phyloP scores from a whole-genome alignment of 2,329 filamentous ascomycete genomes.

The Pleurostoma richardsiae region DNA sequence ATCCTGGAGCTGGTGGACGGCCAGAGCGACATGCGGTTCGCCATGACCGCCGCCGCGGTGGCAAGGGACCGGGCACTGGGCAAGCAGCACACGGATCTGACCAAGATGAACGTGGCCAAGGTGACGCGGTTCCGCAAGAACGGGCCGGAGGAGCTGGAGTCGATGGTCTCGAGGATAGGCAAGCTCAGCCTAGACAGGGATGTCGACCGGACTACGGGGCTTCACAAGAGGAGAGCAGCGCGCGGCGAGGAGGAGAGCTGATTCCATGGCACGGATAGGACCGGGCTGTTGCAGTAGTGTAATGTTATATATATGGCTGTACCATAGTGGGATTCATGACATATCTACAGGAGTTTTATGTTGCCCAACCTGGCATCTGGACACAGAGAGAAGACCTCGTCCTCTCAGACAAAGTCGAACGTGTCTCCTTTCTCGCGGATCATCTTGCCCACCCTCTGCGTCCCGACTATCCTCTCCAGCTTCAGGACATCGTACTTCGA shows the following conservation, averaged over 20 bases:
- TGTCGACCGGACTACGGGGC: slow-evolving; percentile 15
- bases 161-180: slow-evolving; percentile 46
- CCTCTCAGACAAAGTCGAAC: slow-evolving; percentile 80
- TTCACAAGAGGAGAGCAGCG: slow-evolving; percentile 18
- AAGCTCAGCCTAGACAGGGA: slow-evolving; percentile 20
- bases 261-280: slow-evolving; percentile 4
- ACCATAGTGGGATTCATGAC: slow-evolving; percentile 5
- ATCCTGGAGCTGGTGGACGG: slow-evolving; percentile 95
- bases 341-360: slow-evolving; percentile 8
- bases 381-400: neutral
- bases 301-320: neutral
- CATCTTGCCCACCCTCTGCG: slow-evolving; percentile 76
- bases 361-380: neutral
- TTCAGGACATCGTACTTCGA: slow-evolving; percentile 86
- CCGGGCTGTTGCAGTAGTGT: neutral
- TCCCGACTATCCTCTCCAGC: slow-evolving; percentile 83
- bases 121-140: slow-evolving; percentile 69
- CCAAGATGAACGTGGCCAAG: slow-evolving; percentile 74
- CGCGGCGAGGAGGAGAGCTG: slow-evolving; percentile 19
- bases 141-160: slow-evolving; percentile 64
- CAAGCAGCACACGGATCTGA: slow-evolving; percentile 62
- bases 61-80: slow-evolving; percentile 56
- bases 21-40: slow-evolving; percentile 88
- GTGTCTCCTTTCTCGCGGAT: slow-evolving; percentile 79
- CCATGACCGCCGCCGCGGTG: slow-evolving; percentile 83